Percentiles rank a stretch among this genome's conserved stretches.
Conservation (phyloP, 1,139 yeast species). For the Candida pseudoviswanathii region DNA sequence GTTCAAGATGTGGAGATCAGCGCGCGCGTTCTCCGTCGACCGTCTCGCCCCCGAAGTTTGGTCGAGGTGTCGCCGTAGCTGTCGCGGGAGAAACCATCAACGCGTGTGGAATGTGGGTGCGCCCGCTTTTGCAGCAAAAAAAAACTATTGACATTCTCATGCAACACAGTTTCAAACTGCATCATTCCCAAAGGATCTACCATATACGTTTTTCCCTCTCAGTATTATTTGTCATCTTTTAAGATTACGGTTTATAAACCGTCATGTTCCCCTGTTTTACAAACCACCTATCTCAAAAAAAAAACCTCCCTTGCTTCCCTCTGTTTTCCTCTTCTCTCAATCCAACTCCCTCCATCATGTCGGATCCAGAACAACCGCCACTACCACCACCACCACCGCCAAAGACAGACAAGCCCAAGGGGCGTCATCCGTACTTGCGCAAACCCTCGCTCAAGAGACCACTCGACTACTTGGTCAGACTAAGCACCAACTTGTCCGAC, state of each 20-base stretch:
- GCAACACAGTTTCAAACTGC: constrained; percentile 4
- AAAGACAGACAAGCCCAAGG: neutral
- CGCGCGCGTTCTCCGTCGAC: no score
- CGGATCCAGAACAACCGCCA: neutral
- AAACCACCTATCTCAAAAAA: no score
- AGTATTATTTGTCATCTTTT: neutral
- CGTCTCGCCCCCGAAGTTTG: no score
- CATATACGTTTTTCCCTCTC: neutral
- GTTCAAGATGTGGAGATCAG: no score
- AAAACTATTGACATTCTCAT: neutral
- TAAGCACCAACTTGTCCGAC: constrained; percentile 6
- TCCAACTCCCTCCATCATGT: neutral
- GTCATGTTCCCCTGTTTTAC: neutral
- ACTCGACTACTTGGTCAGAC: constrained; percentile 1
- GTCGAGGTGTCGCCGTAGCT: no score
- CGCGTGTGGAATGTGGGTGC: no score
- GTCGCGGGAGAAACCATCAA: no score
- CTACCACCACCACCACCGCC: neutral
- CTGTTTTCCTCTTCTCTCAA: neutral
- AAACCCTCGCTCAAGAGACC: neutral
- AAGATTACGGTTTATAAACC: neutral
- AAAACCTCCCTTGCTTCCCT: no score
- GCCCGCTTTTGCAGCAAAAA: neutral
- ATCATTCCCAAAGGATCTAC: constrained; percentile 2
- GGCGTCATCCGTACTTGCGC: constrained; percentile 4